Evolutionary conservation across 345 rosid species (phyloP).

Genomic region (Microthlaspi erraticum): DNA sequence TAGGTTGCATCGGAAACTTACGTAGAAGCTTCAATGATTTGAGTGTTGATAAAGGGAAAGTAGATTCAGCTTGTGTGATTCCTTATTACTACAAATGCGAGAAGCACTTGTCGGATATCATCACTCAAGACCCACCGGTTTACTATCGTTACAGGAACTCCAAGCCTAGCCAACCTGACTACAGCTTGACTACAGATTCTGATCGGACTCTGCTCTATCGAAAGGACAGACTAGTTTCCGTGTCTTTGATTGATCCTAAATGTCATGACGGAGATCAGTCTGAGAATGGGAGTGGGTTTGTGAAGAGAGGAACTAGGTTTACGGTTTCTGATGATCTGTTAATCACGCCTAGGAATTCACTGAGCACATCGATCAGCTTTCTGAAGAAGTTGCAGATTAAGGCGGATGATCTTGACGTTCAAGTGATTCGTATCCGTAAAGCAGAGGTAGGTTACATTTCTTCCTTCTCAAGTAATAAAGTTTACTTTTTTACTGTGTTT

Average conservation of each 20-base stretch:
- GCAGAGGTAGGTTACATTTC: conserved; percentile 26
- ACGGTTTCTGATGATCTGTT: conserved; percentile 21
- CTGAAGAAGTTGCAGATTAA: conserved; percentile 23
- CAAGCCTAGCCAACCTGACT: conserved; percentile 21
- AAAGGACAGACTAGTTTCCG: conserved; percentile 14
- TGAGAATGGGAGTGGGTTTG: conserved; percentile 12
- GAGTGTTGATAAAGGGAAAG: conserved; percentile 2
- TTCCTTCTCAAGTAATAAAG: not conserved
- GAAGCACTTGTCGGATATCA: not conserved
- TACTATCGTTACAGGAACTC: conserved; percentile 20
- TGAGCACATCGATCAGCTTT: not conserved
- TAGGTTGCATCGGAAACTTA: conserved; percentile 19
- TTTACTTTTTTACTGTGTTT: not conserved
- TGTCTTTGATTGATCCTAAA: conserved; percentile 27
- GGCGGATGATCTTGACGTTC: conserved; percentile 26
- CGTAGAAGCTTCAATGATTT: conserved; percentile 1
- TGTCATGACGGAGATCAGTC: not conserved
- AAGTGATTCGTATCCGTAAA: conserved; percentile 26
- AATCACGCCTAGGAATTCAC: not conserved
- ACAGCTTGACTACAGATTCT: conserved; percentile 12
- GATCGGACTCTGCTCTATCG: conserved; percentile 9
- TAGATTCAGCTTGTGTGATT: not conserved
- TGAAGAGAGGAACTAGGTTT: conserved; percentile 27
- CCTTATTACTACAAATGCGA: conserved; percentile 13
- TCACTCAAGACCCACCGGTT: not conserved